Evolutionary conservation across 139 green algal genomes (phyloP), one percentile per base, ranked within the genome.

Genomic region (Tetraselmis striata): DNA sequence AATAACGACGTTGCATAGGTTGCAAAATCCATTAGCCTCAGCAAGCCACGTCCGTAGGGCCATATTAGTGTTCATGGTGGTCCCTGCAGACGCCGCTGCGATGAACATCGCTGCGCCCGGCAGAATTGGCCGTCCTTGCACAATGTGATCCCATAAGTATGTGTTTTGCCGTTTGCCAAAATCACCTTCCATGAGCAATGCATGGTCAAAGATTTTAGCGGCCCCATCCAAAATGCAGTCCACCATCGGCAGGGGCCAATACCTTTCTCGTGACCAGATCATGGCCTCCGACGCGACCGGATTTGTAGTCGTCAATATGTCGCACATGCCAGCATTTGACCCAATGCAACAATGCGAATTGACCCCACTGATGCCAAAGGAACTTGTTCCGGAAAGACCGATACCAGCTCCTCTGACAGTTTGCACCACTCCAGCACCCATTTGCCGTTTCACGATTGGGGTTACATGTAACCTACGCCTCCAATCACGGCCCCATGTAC

Each of bases 281-380:
- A n/a, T n/a, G n/a, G 45, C 45, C 18, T 67, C 18, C 5, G 45
- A 67, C 45, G 5, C 45, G 45, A 67, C 45, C 45, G 45, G n/a
- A n/a, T n/a, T n/a, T n/a, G n/a, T n/a, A n/a, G n/a, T n/a, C n/a
- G n/a, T n/a, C n/a, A n/a, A n/a, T n/a, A n/a, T n/a, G n/a, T n/a
- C n/a, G n/a, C n/a, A n/a, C n/a, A n/a, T n/a, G n/a, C n/a, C n/a
- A n/a, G n/a, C n/a, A n/a, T n/a, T 84, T 75, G n/a, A 30, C 5
- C 77, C 78, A 28, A 91, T 45, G 25, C 89, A 31, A 1, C 75
- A 80, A 79, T 90, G 86, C 0, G 88, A 79, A 81, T 91, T 90
- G 1, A 88, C 84, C 2, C 88, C 88, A 30, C 84, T 86, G 82
- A 92, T 92, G 59, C 88, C 86, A 78, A 90, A 91, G 11, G 82